These are phyloP conservation scores for Geotrichum fermentans DNA, from an alignment of 1,139 yeast species.

Conservation along the genomic window DNA sequence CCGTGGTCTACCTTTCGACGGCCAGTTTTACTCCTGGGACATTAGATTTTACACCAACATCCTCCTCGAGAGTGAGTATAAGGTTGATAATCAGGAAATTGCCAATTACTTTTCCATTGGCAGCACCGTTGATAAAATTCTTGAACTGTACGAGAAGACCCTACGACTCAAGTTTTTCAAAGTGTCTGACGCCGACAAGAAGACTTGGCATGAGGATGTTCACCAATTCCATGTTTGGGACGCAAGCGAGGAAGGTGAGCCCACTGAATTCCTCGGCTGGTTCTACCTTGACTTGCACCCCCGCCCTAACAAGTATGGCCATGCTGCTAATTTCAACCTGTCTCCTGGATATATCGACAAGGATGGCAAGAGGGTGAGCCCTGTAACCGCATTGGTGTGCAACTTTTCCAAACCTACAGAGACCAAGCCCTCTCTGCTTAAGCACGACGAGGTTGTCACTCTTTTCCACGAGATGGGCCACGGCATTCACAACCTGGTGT, in stretches of 20 bases:
- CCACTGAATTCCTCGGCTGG: constrained; percentile 68
- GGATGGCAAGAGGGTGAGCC: constrained; percentile 51
- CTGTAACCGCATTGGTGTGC: constrained; percentile 76
- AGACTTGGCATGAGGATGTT: constrained; percentile 74
- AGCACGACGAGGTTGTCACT: constrained; percentile 74
- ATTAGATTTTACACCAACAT: constrained; percentile 59
- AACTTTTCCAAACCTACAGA: constrained; percentile 74
- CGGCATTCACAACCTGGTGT: constrained; percentile 75
- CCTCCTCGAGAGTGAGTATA: constrained; percentile 59
- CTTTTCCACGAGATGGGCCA: constrained; percentile 90
- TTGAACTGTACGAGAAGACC: constrained; percentile 60
- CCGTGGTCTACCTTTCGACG: constrained; percentile 43
- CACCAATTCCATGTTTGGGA: constrained; percentile 72
- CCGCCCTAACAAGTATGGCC: constrained; percentile 79
- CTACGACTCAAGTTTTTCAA: constrained; percentile 64
- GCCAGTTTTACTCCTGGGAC: constrained; percentile 67
- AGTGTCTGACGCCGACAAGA: constrained; percentile 38
- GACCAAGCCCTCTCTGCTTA: constrained; percentile 67
- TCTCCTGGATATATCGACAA: constrained; percentile 56
- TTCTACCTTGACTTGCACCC: constrained; percentile 79
- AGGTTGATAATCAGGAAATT: constrained; percentile 66
- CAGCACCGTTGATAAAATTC: constrained; percentile 62
- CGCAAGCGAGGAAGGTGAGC: constrained; percentile 41
- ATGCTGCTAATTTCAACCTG: constrained; percentile 77
- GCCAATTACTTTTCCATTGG: constrained; percentile 76